Evolutionary conservation across 768 basidiomycete genomes (phyloP).

Genomic region (Termitomyces titanicus): DNA sequence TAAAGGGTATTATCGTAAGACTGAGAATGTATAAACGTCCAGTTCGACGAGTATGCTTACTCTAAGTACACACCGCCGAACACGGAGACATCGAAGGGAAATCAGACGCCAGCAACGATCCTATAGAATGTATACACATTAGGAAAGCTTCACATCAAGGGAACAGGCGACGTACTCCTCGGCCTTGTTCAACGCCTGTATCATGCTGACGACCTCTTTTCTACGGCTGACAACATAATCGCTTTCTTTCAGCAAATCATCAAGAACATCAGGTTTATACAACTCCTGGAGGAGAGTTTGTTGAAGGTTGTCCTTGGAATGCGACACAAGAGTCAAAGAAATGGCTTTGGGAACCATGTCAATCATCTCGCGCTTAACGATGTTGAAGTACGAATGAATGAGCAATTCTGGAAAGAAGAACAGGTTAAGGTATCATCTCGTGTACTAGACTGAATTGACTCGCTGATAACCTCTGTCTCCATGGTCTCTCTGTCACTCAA

Average conservation of each 20-base stretch:
- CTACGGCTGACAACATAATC: conserved; percentile 85
- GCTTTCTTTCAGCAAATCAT: conserved; percentile 93
- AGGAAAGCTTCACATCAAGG: conserved; percentile 6
- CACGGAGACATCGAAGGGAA: background rate
- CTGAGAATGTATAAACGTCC: conserved; percentile 15
- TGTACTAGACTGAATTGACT: background rate
- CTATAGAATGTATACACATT: conserved; percentile 22
- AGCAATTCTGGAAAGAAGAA: conserved; percentile 64
- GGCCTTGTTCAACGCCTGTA: conserved; percentile 92
- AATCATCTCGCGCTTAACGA: conserved; percentile 99
- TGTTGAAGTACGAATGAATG: conserved; percentile 96
- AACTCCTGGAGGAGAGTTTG: conserved; percentile 91
- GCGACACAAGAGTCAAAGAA: conserved; percentile 84
- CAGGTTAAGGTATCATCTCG: background rate
- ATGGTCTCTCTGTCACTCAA: conserved; percentile 93
- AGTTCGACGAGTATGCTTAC: conserved; percentile 24
- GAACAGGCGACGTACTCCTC: conserved; percentile 68
- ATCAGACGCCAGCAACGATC: conserved; percentile 62
- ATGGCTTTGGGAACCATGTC: conserved; percentile 99
- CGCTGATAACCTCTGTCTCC: conserved; percentile 99
- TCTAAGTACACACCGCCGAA: conserved; percentile 10
- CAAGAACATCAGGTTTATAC: conserved; percentile 95
- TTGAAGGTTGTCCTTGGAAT: conserved; percentile 93
- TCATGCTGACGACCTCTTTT: conserved; percentile 93
- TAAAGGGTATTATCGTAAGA: conserved; percentile 28